Evolutionary conservation across 768 basidiomycete species (phyloP).

Genomic region (Lactarius indigo): DNA sequence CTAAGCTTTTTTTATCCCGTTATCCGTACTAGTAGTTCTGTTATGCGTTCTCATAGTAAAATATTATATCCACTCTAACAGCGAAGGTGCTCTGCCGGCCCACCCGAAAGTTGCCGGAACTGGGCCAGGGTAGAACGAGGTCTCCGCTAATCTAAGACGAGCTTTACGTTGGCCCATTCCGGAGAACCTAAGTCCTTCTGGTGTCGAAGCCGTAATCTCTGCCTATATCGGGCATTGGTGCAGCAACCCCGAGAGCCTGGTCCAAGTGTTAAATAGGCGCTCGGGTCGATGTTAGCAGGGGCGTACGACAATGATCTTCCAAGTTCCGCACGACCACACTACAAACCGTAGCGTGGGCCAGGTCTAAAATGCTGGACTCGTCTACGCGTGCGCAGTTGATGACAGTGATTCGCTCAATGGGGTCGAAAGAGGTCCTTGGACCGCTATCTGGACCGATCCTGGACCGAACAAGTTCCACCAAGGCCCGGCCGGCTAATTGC

Average conservation of each 20-base stretch:
- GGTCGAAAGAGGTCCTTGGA: constrained; percentile 22
- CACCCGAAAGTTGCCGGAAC: background rate
- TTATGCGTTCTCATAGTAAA: background rate
- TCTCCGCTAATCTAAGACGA: constrained; percentile 24
- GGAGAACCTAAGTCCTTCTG: constrained; percentile 26
- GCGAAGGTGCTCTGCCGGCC: background rate
- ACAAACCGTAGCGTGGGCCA: constrained; percentile 47
- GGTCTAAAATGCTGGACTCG: constrained; percentile 49
- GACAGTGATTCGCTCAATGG: constrained; percentile 45
- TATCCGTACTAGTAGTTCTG: constrained; percentile 8
- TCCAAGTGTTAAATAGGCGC: constrained; percentile 3
- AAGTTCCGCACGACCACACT: constrained; percentile 40
- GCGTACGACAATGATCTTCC: constrained; percentile 56
- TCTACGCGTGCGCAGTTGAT: constrained; percentile 57
- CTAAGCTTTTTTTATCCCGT: constrained; percentile 9
- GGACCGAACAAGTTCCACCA: constrained; percentile 48
- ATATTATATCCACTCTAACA: constrained; percentile 3
- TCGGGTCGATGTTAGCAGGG: background rate
- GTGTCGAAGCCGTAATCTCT: constrained; percentile 43
- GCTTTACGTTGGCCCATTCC: constrained; percentile 21
- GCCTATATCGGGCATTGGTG: constrained; percentile 53
- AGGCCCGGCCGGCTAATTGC: constrained; percentile 46
- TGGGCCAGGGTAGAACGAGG: background rate
- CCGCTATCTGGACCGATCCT: constrained; percentile 29
- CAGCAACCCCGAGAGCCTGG: constrained; percentile 51